Evolutionary conservation across 345 rosid genomes (phyloP).

Genomic region (Excoecaria cochinchinensis): DNA sequence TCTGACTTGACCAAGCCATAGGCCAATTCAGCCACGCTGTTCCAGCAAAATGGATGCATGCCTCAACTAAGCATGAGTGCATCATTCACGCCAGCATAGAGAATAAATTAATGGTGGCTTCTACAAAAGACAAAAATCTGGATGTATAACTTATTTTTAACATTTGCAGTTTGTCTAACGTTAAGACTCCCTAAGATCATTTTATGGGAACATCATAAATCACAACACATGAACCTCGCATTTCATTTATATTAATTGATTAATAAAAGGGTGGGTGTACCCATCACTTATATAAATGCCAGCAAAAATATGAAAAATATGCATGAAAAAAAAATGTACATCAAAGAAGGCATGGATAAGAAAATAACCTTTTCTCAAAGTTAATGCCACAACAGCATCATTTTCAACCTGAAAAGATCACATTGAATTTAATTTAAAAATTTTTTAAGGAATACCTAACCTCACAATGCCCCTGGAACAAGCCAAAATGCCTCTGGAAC

Average conservation of each 20-base stretch:
- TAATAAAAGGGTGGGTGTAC: neutral
- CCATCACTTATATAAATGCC: neutral
- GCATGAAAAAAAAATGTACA: neutral
- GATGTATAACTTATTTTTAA: neutral
- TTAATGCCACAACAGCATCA: conserved; percentile 86
- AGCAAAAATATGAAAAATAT: neutral
- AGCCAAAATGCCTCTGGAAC: neutral
- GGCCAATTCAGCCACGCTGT: neutral
- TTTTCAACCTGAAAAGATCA: conserved; percentile 78
- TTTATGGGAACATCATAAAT: neutral
- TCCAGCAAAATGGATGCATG: neutral
- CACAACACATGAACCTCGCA: neutral
- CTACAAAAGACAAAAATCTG: neutral
- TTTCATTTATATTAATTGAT: neutral
- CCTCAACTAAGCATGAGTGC: neutral
- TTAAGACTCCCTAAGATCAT: neutral
- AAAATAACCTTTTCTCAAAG: conserved; percentile 73
- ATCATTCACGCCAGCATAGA: neutral
- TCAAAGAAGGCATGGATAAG: conserved; percentile 16
- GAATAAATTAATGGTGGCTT: neutral
- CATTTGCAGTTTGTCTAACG: neutral
- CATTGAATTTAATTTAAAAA: neutral
- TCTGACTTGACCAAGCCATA: neutral
- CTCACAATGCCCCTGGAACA: neutral
- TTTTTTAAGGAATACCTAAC: neutral